phyloP scores from a whole-genome alignment of 768 basidiomycete genomes.

The Scleroderma citrinum region DNA sequence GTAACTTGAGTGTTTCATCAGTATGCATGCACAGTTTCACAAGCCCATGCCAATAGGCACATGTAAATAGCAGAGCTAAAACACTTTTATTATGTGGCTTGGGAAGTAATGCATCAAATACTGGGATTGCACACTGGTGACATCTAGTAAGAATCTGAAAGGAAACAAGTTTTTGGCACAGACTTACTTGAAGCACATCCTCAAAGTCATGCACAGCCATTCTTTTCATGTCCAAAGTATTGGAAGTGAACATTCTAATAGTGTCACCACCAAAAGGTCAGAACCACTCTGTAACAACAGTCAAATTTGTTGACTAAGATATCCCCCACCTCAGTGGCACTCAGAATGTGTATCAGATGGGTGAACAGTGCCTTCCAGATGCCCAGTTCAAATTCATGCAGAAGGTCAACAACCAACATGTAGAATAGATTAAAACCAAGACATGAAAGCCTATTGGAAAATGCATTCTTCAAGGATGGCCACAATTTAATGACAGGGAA shows the following conservation, averaged over 20 bases:
- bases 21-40: slow-evolving; percentile 30
- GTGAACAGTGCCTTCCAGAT: slow-evolving; percentile 16
- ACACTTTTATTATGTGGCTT: too few relatives aligned
- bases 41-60: too few relatives aligned
- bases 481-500: too few relatives aligned
- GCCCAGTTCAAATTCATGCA: slow-evolving; percentile 18
- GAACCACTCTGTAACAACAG: slow-evolving; percentile 23
- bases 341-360: slow-evolving; percentile 14
- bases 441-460: too few relatives aligned
- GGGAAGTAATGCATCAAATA: too few relatives aligned
- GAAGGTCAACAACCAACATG: slow-evolving; percentile 10
- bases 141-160: too few relatives aligned
- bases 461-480: too few relatives aligned
- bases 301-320: too few relatives aligned
- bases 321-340: slow-evolving; percentile 1
- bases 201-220: slow-evolving; percentile 34
- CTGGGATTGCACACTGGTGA: too few relatives aligned
- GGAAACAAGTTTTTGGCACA: too few relatives aligned
- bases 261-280: slow-evolving; percentile 28
- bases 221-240: slow-evolving; percentile 30
- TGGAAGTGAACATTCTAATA: slow-evolving; percentile 25
- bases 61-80: too few relatives aligned
- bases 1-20: slow-evolving; percentile 11
- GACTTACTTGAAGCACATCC: slow-evolving; percentile 28
- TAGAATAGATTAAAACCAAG: too few relatives aligned